Conservation (phyloP, 306 rosid species). For the Vigna radiata region DNA sequence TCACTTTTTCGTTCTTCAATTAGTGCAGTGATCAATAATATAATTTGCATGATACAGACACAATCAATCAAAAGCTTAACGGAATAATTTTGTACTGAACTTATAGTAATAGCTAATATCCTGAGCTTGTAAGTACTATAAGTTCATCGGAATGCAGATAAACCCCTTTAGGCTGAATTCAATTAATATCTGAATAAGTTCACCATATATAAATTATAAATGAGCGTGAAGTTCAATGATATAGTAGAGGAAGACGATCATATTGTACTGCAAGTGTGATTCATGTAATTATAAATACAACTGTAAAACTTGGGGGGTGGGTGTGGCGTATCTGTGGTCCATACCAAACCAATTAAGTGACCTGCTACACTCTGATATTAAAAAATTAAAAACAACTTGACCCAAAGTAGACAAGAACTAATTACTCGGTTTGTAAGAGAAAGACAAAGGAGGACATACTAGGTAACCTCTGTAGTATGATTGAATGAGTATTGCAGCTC, state of each 20-base stretch:
- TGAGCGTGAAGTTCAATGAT: constrained; percentile 6
- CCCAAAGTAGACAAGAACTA: constrained; percentile 31
- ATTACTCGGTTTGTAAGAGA: constrained; percentile 4
- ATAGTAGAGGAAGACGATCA: neutral
- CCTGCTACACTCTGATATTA: constrained; percentile 23
- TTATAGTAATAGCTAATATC: neutral
- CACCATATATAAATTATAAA: neutral
- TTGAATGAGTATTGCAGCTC: constrained; percentile 87
- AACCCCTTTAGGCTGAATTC: no score
- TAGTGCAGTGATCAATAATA: neutral
- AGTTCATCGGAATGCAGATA: no score
- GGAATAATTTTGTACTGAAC: neutral
- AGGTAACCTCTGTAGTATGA: constrained; percentile 92
- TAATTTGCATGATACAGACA: neutral
- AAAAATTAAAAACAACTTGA: constrained; percentile 29
- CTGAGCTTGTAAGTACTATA: neutral
- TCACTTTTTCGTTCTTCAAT: neutral
- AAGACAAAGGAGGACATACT: constrained; percentile 52
- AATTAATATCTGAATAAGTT: constrained; percentile 9
- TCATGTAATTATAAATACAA: constrained; percentile 32
- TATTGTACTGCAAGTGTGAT: constrained; percentile 1
- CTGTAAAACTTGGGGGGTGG: constrained; percentile 36
- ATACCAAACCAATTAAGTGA: constrained; percentile 25
- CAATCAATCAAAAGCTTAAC: neutral
- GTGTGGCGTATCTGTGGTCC: constrained; percentile 48